Percentiles rank a stretch among this genome's conserved stretches.
phyloP scores from a whole-genome alignment of 176 grass and related monocot genomes.

The Carex kokanica region DNA sequence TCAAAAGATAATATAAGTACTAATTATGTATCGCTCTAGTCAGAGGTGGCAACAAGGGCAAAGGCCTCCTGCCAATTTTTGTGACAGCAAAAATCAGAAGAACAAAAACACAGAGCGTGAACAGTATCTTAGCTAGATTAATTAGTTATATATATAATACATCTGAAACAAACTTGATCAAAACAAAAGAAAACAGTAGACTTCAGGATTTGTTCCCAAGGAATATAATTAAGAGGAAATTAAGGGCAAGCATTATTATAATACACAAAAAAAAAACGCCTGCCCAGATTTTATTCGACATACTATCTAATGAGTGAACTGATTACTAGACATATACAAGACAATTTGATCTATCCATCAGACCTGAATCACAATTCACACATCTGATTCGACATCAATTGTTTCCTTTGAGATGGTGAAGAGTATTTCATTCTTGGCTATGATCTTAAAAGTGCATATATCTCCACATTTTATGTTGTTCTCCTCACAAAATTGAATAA shows the following conservation, averaged over 20 bases:
- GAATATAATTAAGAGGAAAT: too few species aligned
- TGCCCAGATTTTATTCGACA: not conserved
- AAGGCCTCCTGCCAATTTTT: too few species aligned
- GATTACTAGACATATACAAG: too few species aligned
- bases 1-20: too few species aligned
- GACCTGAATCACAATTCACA: not conserved
- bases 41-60: too few species aligned
- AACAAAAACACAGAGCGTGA: too few species aligned
- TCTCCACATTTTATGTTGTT: slow-evolving; percentile 4
- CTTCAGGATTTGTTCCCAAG: not conserved
- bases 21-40: not conserved
- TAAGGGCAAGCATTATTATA: not conserved
- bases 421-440: not conserved
- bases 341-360: too few species aligned
- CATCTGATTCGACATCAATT: not conserved
- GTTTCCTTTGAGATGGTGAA: not conserved
- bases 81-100: too few species aligned
- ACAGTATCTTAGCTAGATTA: too few species aligned
- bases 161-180: too few species aligned
- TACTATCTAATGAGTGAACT: not conserved
- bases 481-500: not conserved
- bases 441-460: not conserved
- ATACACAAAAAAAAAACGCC: not conserved
- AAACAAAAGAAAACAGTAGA: too few species aligned
- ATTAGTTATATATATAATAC: not conserved